phyloP scores from a whole-genome alignment of 208 protist species.

The Trypanosoma cruzi region DNA sequence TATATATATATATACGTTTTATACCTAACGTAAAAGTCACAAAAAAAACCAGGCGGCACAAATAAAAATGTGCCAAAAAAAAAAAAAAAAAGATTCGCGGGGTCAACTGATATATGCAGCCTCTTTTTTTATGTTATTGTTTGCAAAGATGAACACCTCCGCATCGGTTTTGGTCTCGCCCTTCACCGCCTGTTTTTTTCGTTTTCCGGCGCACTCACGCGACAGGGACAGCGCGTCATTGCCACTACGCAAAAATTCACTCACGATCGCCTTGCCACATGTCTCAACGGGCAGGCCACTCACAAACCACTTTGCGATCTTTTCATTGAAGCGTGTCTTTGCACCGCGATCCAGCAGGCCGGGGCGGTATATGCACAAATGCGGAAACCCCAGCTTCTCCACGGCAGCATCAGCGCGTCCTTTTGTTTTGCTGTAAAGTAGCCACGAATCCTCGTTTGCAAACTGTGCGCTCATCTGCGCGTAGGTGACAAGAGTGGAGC shows the following conservation, averaged over 20 bases:
- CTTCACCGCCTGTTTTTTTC: conserved; percentile 1
- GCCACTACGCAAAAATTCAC: conserved; percentile 33
- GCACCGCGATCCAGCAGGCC: conserved; percentile 61
- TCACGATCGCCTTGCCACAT: conserved; percentile 53
- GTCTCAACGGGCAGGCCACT: conserved; percentile 46
- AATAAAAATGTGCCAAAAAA: neutral
- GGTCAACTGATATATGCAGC: conserved; percentile 11
- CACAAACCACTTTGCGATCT: conserved; percentile 43
- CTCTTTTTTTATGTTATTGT: conserved; percentile 35
- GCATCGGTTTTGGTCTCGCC: neutral
- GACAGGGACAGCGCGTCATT: neutral
- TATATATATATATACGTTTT: conserved; percentile 1
- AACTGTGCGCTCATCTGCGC: conserved; percentile 55
- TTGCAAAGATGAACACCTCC: conserved; percentile 28
- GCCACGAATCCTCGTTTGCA: conserved; percentile 52
- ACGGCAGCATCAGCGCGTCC: conserved; percentile 56
- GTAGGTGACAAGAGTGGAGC: conserved; percentile 36
- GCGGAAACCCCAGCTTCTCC: conserved; percentile 45
- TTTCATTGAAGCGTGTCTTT: conserved; percentile 55
- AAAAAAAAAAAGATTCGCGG: neutral
- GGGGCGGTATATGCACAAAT: conserved; percentile 55
- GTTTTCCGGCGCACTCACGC: conserved; percentile 19
- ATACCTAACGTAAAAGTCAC: no score
- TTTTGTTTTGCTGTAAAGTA: conserved; percentile 79
- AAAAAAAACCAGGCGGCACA: neutral